Evolutionary conservation across 768 basidiomycete species (phyloP).

Genomic region (Holtermanniella nyarrowii): DNA sequence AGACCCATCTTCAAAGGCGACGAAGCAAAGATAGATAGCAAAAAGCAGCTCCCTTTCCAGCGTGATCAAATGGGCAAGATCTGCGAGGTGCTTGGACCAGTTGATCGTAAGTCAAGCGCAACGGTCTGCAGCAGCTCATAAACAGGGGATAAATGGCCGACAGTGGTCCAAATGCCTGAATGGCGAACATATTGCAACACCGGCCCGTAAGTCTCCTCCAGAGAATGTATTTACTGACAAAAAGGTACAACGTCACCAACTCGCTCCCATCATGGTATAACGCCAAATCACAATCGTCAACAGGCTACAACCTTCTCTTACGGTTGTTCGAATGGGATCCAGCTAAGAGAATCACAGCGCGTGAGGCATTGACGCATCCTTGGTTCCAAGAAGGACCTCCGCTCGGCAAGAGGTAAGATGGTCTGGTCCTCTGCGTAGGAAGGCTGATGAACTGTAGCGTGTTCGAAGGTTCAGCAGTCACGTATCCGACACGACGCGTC

Average conservation of each 20-base stretch:
- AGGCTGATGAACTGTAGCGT: constrained; percentile 47
- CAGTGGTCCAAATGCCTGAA: constrained; percentile 74
- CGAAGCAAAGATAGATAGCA: constrained; percentile 80
- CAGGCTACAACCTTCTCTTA: constrained; percentile 73
- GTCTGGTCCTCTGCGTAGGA: constrained; percentile 7
- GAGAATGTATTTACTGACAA: constrained; percentile 20
- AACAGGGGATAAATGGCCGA: constrained; percentile 81
- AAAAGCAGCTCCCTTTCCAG: constrained; percentile 97
- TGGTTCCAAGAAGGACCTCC: constrained; percentile 90
- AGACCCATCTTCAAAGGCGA: constrained; percentile 98
- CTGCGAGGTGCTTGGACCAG: constrained; percentile 86
- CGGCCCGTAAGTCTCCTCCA: constrained; percentile 18
- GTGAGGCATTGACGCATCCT: constrained; percentile 66
- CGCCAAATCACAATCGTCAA: constrained; percentile 30
- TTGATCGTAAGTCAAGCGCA: constrained; percentile 52
- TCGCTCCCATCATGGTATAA: constrained; percentile 59
- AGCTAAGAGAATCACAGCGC: constrained; percentile 69
- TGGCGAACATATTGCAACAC: constrained; percentile 45
- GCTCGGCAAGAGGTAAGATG: constrained; percentile 77
- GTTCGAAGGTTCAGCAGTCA: constrained; percentile 55
- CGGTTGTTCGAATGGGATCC: constrained; percentile 86
- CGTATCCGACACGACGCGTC: constrained; percentile 77
- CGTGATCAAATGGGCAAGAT: constrained; percentile 89
- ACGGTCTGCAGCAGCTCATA: neutral
- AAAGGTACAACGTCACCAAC: constrained; percentile 51